phyloP scores from a whole-genome alignment of 2,329 filamentous ascomycete species.

The Magnaporthiopsis poae region DNA sequence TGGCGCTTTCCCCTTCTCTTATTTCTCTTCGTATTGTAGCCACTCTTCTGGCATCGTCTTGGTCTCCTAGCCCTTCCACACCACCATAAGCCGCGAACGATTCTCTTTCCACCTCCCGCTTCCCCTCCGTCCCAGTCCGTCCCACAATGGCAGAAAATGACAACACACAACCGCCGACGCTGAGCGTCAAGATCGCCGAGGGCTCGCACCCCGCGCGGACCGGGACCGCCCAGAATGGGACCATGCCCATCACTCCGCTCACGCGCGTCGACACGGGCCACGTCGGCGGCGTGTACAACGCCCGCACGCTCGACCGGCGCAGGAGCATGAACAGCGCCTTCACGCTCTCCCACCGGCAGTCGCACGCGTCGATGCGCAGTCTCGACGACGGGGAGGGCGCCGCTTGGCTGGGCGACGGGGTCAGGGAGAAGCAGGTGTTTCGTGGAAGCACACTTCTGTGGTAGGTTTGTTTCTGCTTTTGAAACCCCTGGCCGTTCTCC shows the following conservation, averaged over 20 bases:
- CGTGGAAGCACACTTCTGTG: constrained; percentile 13
- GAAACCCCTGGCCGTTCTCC: background rate
- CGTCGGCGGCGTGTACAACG: constrained; percentile 14
- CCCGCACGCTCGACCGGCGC: constrained; percentile 9
- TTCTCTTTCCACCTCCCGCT: background rate
- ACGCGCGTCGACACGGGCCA: constrained; percentile 5
- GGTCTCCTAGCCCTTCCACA: background rate
- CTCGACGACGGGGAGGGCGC: constrained; percentile 15
- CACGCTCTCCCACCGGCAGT: constrained; percentile 3
- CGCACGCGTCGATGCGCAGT: constrained; percentile 3
- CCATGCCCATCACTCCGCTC: background rate
- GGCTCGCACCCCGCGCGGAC: background rate
- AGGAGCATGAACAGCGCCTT: constrained; percentile 10
- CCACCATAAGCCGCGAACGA: too few species aligned
- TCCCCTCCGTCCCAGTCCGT: too few species aligned
- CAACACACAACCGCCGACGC: background rate
- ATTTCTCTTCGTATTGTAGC: background rate
- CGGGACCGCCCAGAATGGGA: too few species aligned
- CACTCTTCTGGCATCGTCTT: background rate
- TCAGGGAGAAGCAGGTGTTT: constrained; percentile 16
- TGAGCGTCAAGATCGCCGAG: constrained; percentile 4
- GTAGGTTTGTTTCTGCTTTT: constrained; percentile 3
- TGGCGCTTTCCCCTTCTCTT: background rate
- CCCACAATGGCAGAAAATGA: background rate
- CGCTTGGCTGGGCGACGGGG: constrained; percentile 13